Base-by-base conservation (phyloP, 306 rosid genomes). In the Lathyrus sativus region DNA sequence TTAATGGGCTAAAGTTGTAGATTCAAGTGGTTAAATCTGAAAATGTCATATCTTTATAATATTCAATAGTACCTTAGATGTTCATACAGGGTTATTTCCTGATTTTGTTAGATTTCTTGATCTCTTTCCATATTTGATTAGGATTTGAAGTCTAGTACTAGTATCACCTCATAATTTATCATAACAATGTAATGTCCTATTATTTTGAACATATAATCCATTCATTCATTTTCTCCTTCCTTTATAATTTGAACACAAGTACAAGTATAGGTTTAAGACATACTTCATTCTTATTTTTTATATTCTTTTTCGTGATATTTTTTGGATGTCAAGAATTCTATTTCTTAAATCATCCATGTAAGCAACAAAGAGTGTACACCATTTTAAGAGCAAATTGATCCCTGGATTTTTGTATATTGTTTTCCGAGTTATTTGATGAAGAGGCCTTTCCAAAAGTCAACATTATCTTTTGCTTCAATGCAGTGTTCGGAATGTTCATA, bases 401-500 rank as follows among this genome's bases (percentile, higher is more conserved):
- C 53, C 18, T 43, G 31, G 38, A 7, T 66, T 71, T 62, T 29
- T 54, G 3, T 43, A 24, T 55, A 24, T 58, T 12, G 56, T 24
- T 45, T 53, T 63, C 24, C 71, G 63, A 59, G 60, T 73, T 54
- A 58, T 66, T 28, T 67, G 59, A 41, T 49, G 38, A 61, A 43
- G 26, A 43, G 26, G 43, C 61, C 15, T 43, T 51, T 49, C 72
- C 74, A 66, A 55, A 56, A 46, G 68, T 58, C 54, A 68, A 67
- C 67, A 33, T 11, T 59, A 50, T 79, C 53, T 65, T 71, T 49
- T 81, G 72, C 64, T 60, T 79, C 18, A 68, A 19, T 84, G 80
- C 92, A 95, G 97, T 76, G 83, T 85, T 57, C 62, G 6, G 50
- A 91, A 85, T 75, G 96, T 87, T 76, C 64, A 80, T n/a, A 87